Evolutionary conservation across 140 eudicot species (phyloP).

Genomic region (Ambrosia hybrid): DNA sequence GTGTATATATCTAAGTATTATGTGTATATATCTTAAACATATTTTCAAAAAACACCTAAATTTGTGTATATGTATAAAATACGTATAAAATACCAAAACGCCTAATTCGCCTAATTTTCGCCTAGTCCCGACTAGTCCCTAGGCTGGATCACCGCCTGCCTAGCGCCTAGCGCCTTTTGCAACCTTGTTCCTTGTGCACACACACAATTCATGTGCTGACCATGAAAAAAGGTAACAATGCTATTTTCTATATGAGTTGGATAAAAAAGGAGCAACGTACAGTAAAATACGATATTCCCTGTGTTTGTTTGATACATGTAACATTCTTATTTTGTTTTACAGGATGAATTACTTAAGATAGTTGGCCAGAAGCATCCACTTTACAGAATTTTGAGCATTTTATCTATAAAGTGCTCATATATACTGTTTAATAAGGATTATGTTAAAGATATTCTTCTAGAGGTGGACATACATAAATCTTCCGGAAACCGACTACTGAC

Average conservation of each 20-base stretch:
- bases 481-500: constrained; percentile 45
- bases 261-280: not conserved
- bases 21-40: too few species aligned
- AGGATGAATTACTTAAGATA: constrained; percentile 76
- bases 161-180: too few species aligned
- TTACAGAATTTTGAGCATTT: constrained; percentile 58
- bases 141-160: too few species aligned
- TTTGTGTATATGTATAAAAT: too few species aligned
- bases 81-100: too few species aligned
- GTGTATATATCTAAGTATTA: too few species aligned
- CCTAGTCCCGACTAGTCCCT: too few species aligned
- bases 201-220: too few species aligned
- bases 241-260: too few species aligned
- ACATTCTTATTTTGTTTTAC: constrained; percentile 18
- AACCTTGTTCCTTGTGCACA: too few species aligned
- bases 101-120: too few species aligned
- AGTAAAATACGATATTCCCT: not conserved
- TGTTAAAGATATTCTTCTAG: constrained; percentile 77
- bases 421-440: constrained; percentile 85
- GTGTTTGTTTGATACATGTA: constrained; percentile 1
- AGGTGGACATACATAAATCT: constrained; percentile 59
- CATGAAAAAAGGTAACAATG: not conserved
- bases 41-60: too few species aligned
- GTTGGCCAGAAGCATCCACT: constrained; percentile 84
- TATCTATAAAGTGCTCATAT: constrained; percentile 89